These are phyloP conservation scores for Thalassiosira profunda DNA, from an alignment of 108 stramenopile species.

Conservation along the genomic window DNA sequence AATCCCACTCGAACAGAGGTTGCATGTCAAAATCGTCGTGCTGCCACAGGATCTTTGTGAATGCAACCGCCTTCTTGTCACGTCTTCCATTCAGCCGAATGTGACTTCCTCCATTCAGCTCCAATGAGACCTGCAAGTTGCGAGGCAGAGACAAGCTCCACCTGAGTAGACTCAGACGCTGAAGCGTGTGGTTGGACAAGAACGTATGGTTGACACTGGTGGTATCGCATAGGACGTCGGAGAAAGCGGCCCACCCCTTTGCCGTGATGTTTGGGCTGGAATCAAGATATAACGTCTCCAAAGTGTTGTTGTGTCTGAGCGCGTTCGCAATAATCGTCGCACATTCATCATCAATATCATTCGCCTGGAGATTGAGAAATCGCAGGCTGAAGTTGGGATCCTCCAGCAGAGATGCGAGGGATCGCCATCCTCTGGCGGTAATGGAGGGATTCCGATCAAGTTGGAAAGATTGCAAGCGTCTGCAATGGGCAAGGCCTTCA, in stretches of 20 bases:
- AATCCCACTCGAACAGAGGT: not conserved
- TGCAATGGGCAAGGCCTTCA: not conserved
- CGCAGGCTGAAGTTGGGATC: too few species aligned
- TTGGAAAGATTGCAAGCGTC: too few species aligned
- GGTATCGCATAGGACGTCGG: slow-evolving; percentile 16
- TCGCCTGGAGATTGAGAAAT: slow-evolving; percentile 30
- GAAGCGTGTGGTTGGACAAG: slow-evolving; percentile 8
- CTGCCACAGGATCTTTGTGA: too few species aligned
- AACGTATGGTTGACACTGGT: slow-evolving; percentile 13
- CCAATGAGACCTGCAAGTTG: too few species aligned
- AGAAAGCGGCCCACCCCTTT: slow-evolving; percentile 6
- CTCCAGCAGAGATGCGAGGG: too few species aligned
- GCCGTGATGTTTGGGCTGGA: not conserved
- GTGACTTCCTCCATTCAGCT: too few species aligned
- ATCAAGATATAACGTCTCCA: not conserved
- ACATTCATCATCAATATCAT: slow-evolving; percentile 23
- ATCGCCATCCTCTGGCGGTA: too few species aligned
- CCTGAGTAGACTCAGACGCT: too few species aligned
- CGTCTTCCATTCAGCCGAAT: too few species aligned
- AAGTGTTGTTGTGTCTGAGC: not conserved
- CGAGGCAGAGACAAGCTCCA: too few species aligned
- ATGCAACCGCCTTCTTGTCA: too few species aligned
- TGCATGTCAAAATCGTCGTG: not conserved
- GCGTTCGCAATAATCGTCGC: slow-evolving; percentile 3
- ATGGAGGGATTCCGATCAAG: too few species aligned